Base-by-base conservation (phyloP, 2,329 filamentous ascomycete genomes). In the Juglanconis juglandina region DNA sequence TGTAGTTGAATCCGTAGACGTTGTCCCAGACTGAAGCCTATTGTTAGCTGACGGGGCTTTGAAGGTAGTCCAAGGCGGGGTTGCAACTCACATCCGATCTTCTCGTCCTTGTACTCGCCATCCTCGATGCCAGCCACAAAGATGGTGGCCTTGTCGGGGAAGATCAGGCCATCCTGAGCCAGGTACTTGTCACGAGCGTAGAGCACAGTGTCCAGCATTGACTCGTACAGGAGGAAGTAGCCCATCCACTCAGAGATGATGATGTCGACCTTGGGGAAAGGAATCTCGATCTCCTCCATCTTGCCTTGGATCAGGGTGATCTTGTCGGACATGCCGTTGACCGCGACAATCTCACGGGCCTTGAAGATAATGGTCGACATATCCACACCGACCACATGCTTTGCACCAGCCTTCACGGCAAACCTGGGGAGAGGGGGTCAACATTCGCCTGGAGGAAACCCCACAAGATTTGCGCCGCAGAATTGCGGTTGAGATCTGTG, bases 171-270 rank as follows among this genome's bases (percentile, higher is more conserved):
- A 68, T 90, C 90, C 73, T 90, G 88, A 65, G 80, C 82, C 63
- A 99, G 87, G 77, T 96, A 99, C 75, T 84, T 89, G 83, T 99
- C 95, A 69, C 95, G 88, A 33, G 95, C 95, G 73, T 97, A 98
- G 62, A 99, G 85, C 54, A 99, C 95, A 37, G 95, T 99, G 80
- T 99, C 95, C 72, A 99, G 79, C 95, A 99, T 99, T 85, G 86
- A 91, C 86, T 99, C 95, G 79, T 99, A 99, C 63, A 99, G 87
- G 56, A 99, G 81, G 82, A 98, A 98, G 81, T 99, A 99, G 39
- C 95, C 95, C 95, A 99, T 99, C 95, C 95, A 99, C 82, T 99
- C 95, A 2, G 94, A 98, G 75, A 99, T 96, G 79, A 99, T 99
- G 74, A 99, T 99, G 73, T 99, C 95, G 66, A 99, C 95, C 79